A percentile compares a stretch with the other conserved stretches of the same genome.
Evolutionary conservation across 164 flowering plant species (phyloP).

Genomic region (Umbilicus rupestris): DNA sequence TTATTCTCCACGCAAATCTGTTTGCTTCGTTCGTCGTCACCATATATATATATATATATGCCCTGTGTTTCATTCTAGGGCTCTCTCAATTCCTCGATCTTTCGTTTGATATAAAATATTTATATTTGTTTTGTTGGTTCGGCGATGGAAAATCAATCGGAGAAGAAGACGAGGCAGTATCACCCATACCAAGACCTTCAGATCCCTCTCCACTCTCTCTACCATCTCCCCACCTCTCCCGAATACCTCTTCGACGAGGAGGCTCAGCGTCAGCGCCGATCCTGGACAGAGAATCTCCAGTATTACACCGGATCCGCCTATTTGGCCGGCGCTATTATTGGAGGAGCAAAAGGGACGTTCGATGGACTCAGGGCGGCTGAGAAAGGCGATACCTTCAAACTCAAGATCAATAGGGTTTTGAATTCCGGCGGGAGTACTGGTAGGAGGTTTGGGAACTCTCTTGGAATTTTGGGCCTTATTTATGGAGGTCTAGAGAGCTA

Average conservation of each 20-base stretch:
- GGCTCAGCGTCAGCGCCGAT: conserved; percentile 36
- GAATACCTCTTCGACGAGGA: conserved; percentile 55
- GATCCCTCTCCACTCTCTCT: conserved; percentile 31
- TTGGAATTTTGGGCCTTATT: conserved; percentile 49
- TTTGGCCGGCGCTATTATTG: conserved; percentile 33
- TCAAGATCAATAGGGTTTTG: conserved; percentile 40
- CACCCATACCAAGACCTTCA: conserved; percentile 48
- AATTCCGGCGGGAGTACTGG: conserved; percentile 43
- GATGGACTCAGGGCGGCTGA: conserved; percentile 43
- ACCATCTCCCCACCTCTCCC: conserved; percentile 53
- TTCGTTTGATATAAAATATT: no score
- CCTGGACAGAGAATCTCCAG: conserved; percentile 46
- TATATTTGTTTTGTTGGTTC: no score
- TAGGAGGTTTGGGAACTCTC: conserved; percentile 30
- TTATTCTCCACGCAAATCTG: no score
- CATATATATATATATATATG: no score
- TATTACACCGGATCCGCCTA: conserved; percentile 49
- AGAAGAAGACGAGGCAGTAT: conserved; percentile 25
- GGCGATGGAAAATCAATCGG: conserved; percentile 19
- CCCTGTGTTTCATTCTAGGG: no score
- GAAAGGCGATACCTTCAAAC: conserved; percentile 39
- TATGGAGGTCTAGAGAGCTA: conserved; percentile 63
- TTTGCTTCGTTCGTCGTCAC: no score
- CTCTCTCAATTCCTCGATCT: no score
- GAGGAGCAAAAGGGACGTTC: conserved; percentile 34